Evolutionary conservation across 768 basidiomycete genomes (phyloP), one percentile per base, ranked within the genome.

Genomic region (Lactarius akahatsu): DNA sequence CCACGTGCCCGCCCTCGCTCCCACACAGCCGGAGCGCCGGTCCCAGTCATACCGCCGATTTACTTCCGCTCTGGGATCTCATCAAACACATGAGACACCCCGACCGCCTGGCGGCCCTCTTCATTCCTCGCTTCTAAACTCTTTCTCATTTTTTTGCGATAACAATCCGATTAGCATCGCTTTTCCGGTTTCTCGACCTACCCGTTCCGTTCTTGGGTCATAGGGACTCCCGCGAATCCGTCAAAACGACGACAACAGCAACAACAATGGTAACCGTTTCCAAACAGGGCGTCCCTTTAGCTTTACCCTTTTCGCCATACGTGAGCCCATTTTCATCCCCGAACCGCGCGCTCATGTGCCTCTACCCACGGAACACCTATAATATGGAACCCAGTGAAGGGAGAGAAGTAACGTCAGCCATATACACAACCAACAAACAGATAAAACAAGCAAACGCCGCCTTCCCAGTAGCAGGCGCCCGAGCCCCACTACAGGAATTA

Each of bases 341-440:
- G 73, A n/a, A 89, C 81, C 28, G 26, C 57, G 32, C 92, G 85
- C 72, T 93, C 86, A 73, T 88, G 87, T 1, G 92, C 90, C 67
- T 89, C 86, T 72, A 91, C 87, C 90, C 90, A 94, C 2, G 91
- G 91, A 4, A 94, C 88, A 15, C 80, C 82, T 83, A 59, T 7
- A 62, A 47, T 34, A 50, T 36, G 54, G 58, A 68, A 32, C 45
- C n/a, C 38, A 43, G 23, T 13, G n/a, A 4, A 13, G 20, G 10
- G n/a, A n/a, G 47, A 23, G 11, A 50, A 23, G 23, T 15, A 13
- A 62, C 55, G 61, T 67, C 59, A 66, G 59, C 30, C 23, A 23
- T 30, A 13, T 43, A 3, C 36, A 64, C 30, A n/a, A 34, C 16
- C 58, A 47, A 57, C 36, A 47, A 47, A 50, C 40, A 62, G 45